Evolutionary conservation across 1,284 basidiomycete species (phyloP), one percentile per base, ranked within the genome.

Genomic region (Irpex sp.): DNA sequence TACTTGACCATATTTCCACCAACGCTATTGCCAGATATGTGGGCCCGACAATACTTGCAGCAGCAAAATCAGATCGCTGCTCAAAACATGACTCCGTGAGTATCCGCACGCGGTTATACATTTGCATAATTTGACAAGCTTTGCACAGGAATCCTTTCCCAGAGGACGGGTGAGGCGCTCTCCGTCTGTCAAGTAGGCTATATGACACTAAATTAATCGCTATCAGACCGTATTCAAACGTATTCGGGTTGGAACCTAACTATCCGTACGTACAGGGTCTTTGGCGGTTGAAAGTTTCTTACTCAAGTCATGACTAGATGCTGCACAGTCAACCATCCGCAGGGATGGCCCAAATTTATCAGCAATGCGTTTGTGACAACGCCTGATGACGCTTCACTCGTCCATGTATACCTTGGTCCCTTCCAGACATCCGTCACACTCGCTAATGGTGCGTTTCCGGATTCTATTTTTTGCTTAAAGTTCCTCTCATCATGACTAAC

Each of bases 301-400:
- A 13, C 34, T 17, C 15, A 34, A 11, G 15, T 49, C 7, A 11
- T 36, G 2, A 26, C 21, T 61, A 84, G 82, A 1, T 86, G 84
- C 71, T 86, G 85, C 73, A 85, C 84, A 2, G 85, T 86, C 63
- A 86, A 86, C 64, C 82, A 83, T 67, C 84, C 84, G 5, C 85
- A 85, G 70, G 84, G 84, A 47, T 85, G 81, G 79, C 85, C 85
- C 1, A 87, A 86, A 69, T 86, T 87, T 69, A 78, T 84, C 59
- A 76, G 81, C n/a, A 85, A 85, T 68, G 77, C 84, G 1, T 85
- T 87, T 71, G 73, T 85, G 8, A 79, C 77, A 0, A 82, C 82
- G 3, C 76, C 82, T 2, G 81, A 85, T 71, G 70, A 78, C 48
- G 70, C 74, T 31, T 82, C 82, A 0, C 77, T 86, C 3, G 81